Percentiles rank a stretch among this genome's conserved stretches.
Evolutionary conservation across 768 basidiomycete species (phyloP).

Genomic region (Kwoniella dendrophila): DNA sequence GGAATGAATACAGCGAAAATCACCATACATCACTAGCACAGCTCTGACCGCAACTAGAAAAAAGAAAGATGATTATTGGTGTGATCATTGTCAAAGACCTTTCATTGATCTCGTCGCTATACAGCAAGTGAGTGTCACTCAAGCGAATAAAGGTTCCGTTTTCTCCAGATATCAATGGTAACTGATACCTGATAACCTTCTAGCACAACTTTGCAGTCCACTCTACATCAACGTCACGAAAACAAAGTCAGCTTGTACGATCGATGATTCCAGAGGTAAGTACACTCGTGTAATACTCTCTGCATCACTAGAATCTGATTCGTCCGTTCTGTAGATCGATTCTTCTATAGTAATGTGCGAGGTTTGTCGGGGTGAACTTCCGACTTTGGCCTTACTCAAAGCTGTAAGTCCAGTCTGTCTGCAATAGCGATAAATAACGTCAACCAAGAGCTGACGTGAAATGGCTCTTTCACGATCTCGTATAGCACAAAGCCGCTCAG

Average conservation of each 20-base stretch:
- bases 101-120: slow-evolving; percentile 3
- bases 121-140: slow-evolving; percentile 4
- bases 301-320: neutral
- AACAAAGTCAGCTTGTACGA: neutral
- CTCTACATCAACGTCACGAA: neutral
- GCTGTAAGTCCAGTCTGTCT: neutral
- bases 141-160: neutral
- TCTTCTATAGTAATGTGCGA: neutral
- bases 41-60: neutral
- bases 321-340: neutral
- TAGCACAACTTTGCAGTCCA: slow-evolving; percentile 4
- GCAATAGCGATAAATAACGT: neutral
- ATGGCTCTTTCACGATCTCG: neutral
- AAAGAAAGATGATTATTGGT: neutral
- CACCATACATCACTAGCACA: no score
- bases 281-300: neutral
- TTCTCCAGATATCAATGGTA: neutral
- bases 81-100: slow-evolving; percentile 1
- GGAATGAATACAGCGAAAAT: slow-evolving; percentile 4
- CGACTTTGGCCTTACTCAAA: neutral
- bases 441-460: neutral
- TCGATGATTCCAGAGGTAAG: slow-evolving; percentile 1
- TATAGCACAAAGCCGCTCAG: neutral
- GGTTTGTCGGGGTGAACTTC: neutral
- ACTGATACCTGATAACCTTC: neutral